Base-by-base conservation (phyloP, 257 asterid genomes). In the Jacaranda copaia region DNA sequence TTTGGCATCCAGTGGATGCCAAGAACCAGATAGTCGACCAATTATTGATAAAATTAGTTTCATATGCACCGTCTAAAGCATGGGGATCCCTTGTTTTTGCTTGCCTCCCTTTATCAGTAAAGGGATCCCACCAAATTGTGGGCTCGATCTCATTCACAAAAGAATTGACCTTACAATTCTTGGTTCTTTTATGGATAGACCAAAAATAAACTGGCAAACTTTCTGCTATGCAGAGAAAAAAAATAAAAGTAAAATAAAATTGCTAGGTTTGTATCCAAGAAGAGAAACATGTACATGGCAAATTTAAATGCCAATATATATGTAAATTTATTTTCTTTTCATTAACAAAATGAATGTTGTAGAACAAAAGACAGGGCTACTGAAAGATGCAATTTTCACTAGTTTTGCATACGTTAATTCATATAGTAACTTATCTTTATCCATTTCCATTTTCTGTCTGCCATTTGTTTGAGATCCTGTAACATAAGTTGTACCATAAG, bases 381-480 rank as follows among this genome's bases (percentile, higher is more conserved):
- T 19, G 35, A 61, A 35, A 16, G 70, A 38, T 43, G 18, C 46
- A 53, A 52, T 49, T 68, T 15, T 39, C 16, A 8, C 56, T 59
- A 58, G 36, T 61, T 38, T 36, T 20, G 59, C 40, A 4, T 8
- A 15, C 25, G 35, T 5, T n/a, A 11, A 25, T 25, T 60, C 13
- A 57, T 71, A 60, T 16, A 49, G 18, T 55, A 66, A 58, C 70
- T 38, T 69, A 40, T 68, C 62, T 77, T 62, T 58, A 25, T 15
- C 74, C 42, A 74, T n/a, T n/a, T n/a, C n/a, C n/a, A n/a, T 8
- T 35, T 25, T 25, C 32, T 25, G 32, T 59, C 40, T 35, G 42
- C 35, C 61, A 49, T 69, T 38, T 25, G 13, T 32, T 58, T 3
- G 56, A 11, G 40, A 74, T 48, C 43, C 56, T 3, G 40, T 7